phyloP scores from a whole-genome alignment of 2,329 filamentous ascomycete genomes.

The Phoma sp. region DNA sequence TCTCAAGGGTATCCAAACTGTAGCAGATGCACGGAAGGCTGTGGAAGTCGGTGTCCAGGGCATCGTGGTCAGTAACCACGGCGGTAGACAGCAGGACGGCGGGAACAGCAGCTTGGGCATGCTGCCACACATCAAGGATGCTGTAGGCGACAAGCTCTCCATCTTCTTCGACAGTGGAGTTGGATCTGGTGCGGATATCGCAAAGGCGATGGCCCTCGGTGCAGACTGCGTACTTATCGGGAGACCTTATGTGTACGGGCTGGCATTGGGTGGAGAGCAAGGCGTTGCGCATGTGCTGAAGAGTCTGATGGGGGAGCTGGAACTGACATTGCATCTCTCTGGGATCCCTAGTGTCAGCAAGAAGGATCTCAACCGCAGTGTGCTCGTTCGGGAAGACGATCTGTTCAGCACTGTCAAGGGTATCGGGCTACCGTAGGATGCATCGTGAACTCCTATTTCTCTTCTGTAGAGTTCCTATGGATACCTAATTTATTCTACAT shows the following conservation, averaged over 20 bases:
- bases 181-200: constrained; percentile 56
- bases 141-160: constrained; percentile 30
- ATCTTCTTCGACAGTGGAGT: constrained; percentile 61
- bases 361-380: constrained; percentile 26
- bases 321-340: constrained; percentile 33
- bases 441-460: neutral
- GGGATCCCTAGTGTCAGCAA: constrained; percentile 30
- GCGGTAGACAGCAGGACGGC: constrained; percentile 60
- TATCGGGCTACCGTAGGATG: constrained; percentile 17
- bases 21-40: constrained; percentile 55
- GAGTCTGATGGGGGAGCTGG: constrained; percentile 27
- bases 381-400: constrained; percentile 30
- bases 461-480: neutral
- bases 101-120: constrained; percentile 59
- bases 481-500: no score
- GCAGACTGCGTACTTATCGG: constrained; percentile 64
- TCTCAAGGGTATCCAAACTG: constrained; percentile 64
- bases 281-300: constrained; percentile 55
- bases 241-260: constrained; percentile 64
- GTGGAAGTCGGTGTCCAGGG: constrained; percentile 55
- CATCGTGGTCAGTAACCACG: constrained; percentile 61
- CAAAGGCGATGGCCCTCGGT: constrained; percentile 61
- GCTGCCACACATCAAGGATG: constrained; percentile 65
- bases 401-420: constrained; percentile 27
- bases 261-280: constrained; percentile 61